These are phyloP conservation scores for Andrographis paniculata DNA, from an alignment of 305 asterid genomes.

Conservation along the genomic window DNA sequence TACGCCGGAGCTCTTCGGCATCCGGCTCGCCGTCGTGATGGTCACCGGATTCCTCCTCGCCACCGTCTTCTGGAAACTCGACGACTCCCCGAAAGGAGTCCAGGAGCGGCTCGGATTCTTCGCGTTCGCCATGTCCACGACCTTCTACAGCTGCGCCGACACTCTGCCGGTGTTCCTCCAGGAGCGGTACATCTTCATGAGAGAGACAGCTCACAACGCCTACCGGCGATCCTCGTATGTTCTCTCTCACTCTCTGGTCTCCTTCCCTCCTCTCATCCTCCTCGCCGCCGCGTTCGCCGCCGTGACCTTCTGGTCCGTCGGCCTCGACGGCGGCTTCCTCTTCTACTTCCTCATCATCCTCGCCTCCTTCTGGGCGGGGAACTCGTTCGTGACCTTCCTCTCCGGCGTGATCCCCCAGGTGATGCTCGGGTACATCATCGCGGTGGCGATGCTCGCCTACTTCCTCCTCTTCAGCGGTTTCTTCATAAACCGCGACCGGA, in stretches of 20 bases:
- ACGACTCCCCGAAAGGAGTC: not conserved
- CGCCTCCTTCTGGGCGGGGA: constrained; percentile 2
- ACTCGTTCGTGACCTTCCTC: not conserved
- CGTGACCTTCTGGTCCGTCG: not conserved
- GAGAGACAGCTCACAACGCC: not conserved
- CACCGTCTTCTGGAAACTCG: not conserved
- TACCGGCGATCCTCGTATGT: not conserved
- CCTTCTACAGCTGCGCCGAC: not conserved
- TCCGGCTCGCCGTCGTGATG: not conserved
- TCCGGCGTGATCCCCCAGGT: not conserved
- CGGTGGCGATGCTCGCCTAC: not conserved
- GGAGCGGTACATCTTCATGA: not conserved
- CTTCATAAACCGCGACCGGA: not conserved
- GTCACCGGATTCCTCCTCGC: not conserved
- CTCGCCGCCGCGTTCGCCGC: not conserved
- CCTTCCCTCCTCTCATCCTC: not conserved
- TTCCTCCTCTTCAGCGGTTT: not conserved
- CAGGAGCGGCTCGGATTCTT: not conserved
- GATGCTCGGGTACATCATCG: not conserved
- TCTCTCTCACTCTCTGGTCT: not conserved
- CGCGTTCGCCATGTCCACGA: constrained; percentile 1
- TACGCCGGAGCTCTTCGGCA: not conserved
- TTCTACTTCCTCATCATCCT: not conserved
- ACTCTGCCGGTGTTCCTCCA: not conserved
- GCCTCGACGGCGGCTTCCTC: not conserved